These are phyloP conservation scores for Pichia rugopelliculosa DNA, from an alignment of 805 yeast species.

Conservation along the genomic window DNA sequence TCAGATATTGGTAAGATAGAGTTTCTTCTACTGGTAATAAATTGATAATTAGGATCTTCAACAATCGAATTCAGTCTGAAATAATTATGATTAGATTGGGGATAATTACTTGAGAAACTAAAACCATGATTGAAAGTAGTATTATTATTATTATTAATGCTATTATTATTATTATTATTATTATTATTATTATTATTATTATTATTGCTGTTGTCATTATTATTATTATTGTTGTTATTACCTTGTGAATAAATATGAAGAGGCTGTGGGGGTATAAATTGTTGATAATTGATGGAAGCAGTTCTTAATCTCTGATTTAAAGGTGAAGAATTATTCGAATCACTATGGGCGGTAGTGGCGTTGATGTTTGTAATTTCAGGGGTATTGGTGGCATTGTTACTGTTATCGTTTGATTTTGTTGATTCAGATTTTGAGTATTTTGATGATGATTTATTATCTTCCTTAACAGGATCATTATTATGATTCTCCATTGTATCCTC, in stretches of 20 bases:
- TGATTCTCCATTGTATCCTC: too few species aligned
- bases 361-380: too few species aligned
- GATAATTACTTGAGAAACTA: not conserved
- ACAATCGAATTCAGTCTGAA: conserved; percentile 16
- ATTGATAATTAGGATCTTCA: conserved; percentile 16
- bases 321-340: not conserved
- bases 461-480: too few species aligned
- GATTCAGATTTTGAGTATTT: not conserved
- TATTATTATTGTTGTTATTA: not conserved
- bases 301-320: not conserved
- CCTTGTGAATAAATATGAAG: not conserved
- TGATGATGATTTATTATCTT: too few species aligned
- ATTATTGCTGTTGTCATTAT: not conserved
- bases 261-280: not conserved
- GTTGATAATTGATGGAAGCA: not conserved
- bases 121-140: not conserved
- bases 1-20: conserved; percentile 12
- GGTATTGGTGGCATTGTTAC: too few species aligned
- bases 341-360: too few species aligned
- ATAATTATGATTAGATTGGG: not conserved
- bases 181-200: not conserved
- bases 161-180: not conserved
- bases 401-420: not conserved
- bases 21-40: conserved; percentile 14
- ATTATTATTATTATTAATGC: not conserved